A percentile compares a stretch with the other conserved stretches of the same genome.
These are phyloP conservation scores for Zoysia japonica DNA, from an alignment of 176 grass and related monocot genomes.

Conservation along the genomic window DNA sequence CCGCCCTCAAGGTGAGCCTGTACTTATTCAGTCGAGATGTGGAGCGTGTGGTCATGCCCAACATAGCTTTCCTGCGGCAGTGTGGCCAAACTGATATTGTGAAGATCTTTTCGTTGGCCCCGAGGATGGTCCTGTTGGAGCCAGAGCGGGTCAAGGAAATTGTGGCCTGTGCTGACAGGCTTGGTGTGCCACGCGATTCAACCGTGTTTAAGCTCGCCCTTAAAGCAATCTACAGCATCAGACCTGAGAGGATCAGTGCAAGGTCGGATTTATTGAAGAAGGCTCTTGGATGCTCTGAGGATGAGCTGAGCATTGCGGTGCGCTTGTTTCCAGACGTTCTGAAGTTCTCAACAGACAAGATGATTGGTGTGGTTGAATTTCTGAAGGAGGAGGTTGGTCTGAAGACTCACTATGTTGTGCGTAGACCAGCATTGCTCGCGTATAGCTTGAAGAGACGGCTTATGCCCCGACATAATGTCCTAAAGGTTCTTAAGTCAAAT, in stretches of 20 bases:
- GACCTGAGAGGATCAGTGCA: not conserved
- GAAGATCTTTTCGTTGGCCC: not conserved
- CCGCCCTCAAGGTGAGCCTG: not conserved
- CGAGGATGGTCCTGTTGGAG: not conserved
- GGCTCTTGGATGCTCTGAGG: constrained; percentile 46
- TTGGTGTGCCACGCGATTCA: not conserved
- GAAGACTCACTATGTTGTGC: constrained; percentile 8
- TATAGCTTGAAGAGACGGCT: constrained; percentile 40
- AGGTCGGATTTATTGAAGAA: constrained; percentile 35
- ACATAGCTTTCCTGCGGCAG: not conserved
- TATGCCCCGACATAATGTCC: constrained; percentile 33
- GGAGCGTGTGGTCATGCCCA: not conserved
- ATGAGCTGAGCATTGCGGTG: constrained; percentile 16
- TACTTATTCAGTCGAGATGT: not conserved
- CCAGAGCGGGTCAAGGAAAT: not conserved
- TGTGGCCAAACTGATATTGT: not conserved
- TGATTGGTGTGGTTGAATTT: constrained; percentile 42
- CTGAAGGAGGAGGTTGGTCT: constrained; percentile 27
- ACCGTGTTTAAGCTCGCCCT: constrained; percentile 5
- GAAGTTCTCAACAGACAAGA: not conserved
- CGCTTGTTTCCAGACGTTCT: constrained; percentile 18
- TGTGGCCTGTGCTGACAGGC: constrained; percentile 11
- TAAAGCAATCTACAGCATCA: not conserved
- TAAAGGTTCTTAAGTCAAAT: constrained; percentile 49
- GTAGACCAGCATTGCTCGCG: constrained; percentile 4